Percentiles rank a stretch among this genome's conserved stretches.
Conservation (phyloP, 352 stramenopile genomes). For the Phytophthora aleatoria region DNA sequence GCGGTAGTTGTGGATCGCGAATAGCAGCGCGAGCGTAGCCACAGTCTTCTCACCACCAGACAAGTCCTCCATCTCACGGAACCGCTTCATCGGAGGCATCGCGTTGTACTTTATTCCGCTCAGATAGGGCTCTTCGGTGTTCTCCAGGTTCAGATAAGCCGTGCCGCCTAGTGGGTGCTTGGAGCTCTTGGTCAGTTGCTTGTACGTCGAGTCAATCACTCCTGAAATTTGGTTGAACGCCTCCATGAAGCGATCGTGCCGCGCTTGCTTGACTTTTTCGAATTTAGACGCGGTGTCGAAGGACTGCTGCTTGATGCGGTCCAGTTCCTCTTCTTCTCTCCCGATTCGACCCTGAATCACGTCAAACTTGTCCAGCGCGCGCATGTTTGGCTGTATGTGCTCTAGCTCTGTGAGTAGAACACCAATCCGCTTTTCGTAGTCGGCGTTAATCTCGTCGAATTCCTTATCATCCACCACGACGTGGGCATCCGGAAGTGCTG, state of each 20-base stretch:
- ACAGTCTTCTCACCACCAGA: conserved; percentile 99
- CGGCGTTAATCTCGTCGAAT: conserved; percentile 80
- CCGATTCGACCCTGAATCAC: conserved; percentile 82
- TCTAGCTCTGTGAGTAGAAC: conserved; percentile 33
- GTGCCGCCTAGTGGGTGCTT: conserved; percentile 95
- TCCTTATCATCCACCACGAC: conserved; percentile 84
- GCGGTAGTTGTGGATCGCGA: conserved; percentile 98
- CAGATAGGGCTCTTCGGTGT: conserved; percentile 96
- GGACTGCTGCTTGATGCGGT: conserved; percentile 69
- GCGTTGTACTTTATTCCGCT: conserved; percentile 99
- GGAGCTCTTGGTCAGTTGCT: conserved; percentile 97
- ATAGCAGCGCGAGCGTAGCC: conserved; percentile 97
- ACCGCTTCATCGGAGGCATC: conserved; percentile 99
- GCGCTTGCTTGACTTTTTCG: conserved; percentile 72
- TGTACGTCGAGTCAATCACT: conserved; percentile 95
- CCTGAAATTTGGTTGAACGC: conserved; percentile 95
- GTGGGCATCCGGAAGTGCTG: conserved; percentile 70
- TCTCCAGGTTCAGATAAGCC: conserved; percentile 86
- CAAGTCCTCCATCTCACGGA: conserved; percentile 98
- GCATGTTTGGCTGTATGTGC: conserved; percentile 94
- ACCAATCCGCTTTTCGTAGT: conserved; percentile 56
- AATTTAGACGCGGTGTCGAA: conserved; percentile 71
- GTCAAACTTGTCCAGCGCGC: conserved; percentile 88
- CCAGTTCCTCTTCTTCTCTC: conserved; percentile 81
- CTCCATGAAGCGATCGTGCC: conserved; percentile 90